Evolutionary conservation across 768 basidiomycete genomes (phyloP), one percentile per base, ranked within the genome.

Genomic region (Leccinellum albellum): DNA sequence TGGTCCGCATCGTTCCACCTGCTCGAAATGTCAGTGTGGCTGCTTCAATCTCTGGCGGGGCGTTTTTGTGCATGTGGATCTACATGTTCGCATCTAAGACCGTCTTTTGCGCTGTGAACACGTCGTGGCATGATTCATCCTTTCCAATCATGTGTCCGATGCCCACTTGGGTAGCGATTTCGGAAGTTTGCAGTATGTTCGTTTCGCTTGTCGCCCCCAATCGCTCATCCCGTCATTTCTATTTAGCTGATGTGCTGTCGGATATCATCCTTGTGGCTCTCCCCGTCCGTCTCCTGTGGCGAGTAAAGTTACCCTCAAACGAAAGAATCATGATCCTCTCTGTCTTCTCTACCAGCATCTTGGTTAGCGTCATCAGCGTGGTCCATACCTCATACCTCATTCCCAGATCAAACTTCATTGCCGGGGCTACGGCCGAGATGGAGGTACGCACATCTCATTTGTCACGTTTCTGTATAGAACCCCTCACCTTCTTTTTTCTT

Each of bases 271-370:
- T 85, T 46, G 73, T 83, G 33, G 48, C 68, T 9, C 70, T 79
- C 1, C 82, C 83, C 0, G 55, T 82, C 3, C 70, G 75, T 20
- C 68, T 84, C 4, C 74, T 85, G 33, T 67, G 72, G 58, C 69
- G 73, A 21, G 71, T 83, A 24, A 71, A 69, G 21, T 63, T 82
- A 2, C 76, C 78, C 5, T 65, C 72, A 2, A 75, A 76, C 23
- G 61, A 72, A 26, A 73, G 75, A n/a, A 70, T 79, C 37, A 73
- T 78, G 58, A 63, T 81, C 52, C 51, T 70, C 13, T 59, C 63
- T 0, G 79, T 82, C 50, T 83, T 84, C 66, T 82, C 82, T 10
- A 76, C 83, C 10, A 81, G 80, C 51, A 75, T 82, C 55, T 66
- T 78, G 51, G 82, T 80, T 6, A 82, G 77, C 8, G 61, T 78